These are phyloP conservation scores for Galeopsis tetrahit DNA, from an alignment of 257 asterid genomes.

Conservation along the genomic window DNA sequence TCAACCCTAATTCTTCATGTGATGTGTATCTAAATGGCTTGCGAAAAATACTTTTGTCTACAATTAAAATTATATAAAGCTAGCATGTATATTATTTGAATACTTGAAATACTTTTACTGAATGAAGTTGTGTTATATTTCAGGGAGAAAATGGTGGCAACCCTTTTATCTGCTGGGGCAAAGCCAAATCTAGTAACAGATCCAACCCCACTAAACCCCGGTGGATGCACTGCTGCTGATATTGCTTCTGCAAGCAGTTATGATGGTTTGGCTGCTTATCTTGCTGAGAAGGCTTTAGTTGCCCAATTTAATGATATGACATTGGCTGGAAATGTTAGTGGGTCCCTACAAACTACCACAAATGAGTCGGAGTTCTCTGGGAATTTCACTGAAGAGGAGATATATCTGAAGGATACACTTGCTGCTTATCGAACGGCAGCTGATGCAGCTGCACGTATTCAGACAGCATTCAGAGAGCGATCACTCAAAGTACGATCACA, in stretches of 20 bases:
- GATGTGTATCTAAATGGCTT: no score
- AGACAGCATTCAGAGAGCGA: slow-evolving; percentile 89
- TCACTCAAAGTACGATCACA: slow-evolving; percentile 55
- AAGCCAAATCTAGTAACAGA: slow-evolving; percentile 91
- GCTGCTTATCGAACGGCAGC: slow-evolving; percentile 97
- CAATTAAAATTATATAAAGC: no score
- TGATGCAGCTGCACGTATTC: slow-evolving; percentile 98
- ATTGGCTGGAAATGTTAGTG: slow-evolving; percentile 93
- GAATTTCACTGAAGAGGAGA: slow-evolving; percentile 71
- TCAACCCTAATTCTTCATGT: no score
- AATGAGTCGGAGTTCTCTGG: slow-evolving; percentile 46
- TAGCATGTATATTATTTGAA: not conserved
- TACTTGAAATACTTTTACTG: slow-evolving; percentile 19
- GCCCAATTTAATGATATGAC: slow-evolving; percentile 89
- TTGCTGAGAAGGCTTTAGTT: slow-evolving; percentile 91
- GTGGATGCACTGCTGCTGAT: slow-evolving; percentile 88
- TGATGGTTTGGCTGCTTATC: slow-evolving; percentile 96
- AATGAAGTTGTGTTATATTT: slow-evolving; percentile 32
- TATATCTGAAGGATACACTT: slow-evolving; percentile 74
- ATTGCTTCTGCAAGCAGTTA: slow-evolving; percentile 81
- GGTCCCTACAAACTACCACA: slow-evolving; percentile 62
- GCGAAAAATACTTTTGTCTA: no score
- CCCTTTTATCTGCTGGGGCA: slow-evolving; percentile 91
- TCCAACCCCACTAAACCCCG: slow-evolving; percentile 76
- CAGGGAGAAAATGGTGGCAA: slow-evolving; percentile 95